Base-by-base conservation (phyloP, 163 green algal species). In the Scenedesmus sp. region DNA sequence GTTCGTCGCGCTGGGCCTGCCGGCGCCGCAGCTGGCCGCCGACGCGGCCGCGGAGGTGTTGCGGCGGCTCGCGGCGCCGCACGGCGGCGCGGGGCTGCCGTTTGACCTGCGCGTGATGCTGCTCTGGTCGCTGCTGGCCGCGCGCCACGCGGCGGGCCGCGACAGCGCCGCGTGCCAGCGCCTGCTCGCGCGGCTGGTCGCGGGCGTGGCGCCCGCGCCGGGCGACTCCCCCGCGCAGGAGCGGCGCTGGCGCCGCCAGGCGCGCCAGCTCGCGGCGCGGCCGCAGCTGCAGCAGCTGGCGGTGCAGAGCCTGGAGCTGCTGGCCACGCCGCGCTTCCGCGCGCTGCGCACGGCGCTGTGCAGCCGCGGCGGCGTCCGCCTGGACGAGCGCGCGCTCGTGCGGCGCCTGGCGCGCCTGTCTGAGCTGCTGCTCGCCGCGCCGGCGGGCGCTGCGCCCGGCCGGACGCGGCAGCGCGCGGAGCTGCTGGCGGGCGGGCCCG, bases 391-490 rank as follows among this genome's bases (percentile, higher is more conserved):
- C 1, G 57, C 34, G 57, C 10, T 64, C 28, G 17, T 22, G n/a
- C 7, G 22, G n/a, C 15, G 10, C 3, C 15, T 64, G 1, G 22
- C 1, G 28, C 13, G 36, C 28, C 24, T 64, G 57, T 44, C 57
- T 1, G 29, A 56, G 36, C 20, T 42, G 44, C n/a, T 64, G 14
- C 18, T 29, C 47, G 47, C 65, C 44, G 63, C 45, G 15, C n/a
- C 39, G 42, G 44, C 36, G 31, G 34, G 20, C 33, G 65, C 65
- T 63, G 65, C 65, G n/a, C n/a, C n/a, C n/a, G 62, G 47, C 47
- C 29, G 47, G 47, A 45, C 3, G 13, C 22, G 15, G 28, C 39
- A 24, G 13, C 24, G 26, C 26, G 24, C 0, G n/a, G 14, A n/a
- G 24, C 47, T 51, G 45, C 20, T 57, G 63, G 34, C 54, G 13